These are phyloP conservation scores for Candida sp. DNA, from an alignment of 1,139 yeast genomes.

Conservation along the genomic window DNA sequence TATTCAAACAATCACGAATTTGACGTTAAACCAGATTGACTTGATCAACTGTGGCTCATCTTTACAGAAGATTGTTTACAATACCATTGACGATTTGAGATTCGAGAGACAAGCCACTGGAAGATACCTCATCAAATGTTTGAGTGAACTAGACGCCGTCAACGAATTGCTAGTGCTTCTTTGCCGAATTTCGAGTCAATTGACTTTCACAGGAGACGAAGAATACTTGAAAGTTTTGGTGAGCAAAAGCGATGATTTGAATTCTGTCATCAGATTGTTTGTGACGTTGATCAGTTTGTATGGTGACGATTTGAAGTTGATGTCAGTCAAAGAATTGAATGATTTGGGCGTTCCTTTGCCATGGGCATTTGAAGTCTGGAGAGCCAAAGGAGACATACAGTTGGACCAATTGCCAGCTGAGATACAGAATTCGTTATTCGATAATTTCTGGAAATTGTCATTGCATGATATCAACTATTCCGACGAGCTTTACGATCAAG, in stretches of 20 bases:
- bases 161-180: conserved; percentile 72
- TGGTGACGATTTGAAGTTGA: conserved; percentile 41
- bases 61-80: conserved; percentile 59
- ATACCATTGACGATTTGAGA: conserved; percentile 66
- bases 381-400: conserved; percentile 36
- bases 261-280: conserved; percentile 66
- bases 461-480: conserved; percentile 76
- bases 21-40: conserved; percentile 68
- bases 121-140: conserved; percentile 48
- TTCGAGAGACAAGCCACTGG: conserved; percentile 55
- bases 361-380: conserved; percentile 86
- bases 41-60: conserved; percentile 69
- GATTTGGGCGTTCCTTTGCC: conserved; percentile 50
- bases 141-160: conserved; percentile 50
- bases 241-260: conserved; percentile 72
- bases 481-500: conserved; percentile 53
- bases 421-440: conserved; percentile 40
- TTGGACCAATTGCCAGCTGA: conserved; percentile 22
- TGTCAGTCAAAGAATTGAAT: conserved; percentile 55
- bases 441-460: conserved; percentile 75
- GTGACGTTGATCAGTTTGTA: conserved; percentile 62
- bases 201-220: conserved; percentile 45
- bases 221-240: conserved; percentile 75
- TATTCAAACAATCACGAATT: conserved; percentile 66
- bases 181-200: conserved; percentile 51